Base-by-base conservation (phyloP, 139 green algal genomes). In the Edaphochlamys debaryana region DNA sequence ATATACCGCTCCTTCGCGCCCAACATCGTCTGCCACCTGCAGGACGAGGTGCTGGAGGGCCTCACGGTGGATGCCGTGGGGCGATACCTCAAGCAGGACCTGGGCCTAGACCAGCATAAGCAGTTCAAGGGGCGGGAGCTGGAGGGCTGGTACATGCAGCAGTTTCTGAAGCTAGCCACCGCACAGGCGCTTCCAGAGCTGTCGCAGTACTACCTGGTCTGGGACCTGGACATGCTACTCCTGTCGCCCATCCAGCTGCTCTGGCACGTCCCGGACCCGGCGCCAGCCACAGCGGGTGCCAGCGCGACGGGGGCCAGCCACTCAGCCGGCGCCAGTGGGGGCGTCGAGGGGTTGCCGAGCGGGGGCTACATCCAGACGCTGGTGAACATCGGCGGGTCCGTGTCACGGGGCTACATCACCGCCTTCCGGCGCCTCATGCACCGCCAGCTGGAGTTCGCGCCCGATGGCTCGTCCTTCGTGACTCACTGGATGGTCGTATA, bases 161-260 rank as follows among this genome's bases (percentile, higher is more conserved):
- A 92, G 78, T 89, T 93, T 54, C 11, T 93, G 4, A 93, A 93
- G 81, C 80, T 93, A 36, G 89, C 81, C 54, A 84, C 86, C 6
- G 83, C 56, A 1, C 25, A 67, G 7, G 82, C 81, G 25, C 74
- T 91, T 38, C 82, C 85, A 0, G 40, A 80, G 32, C 80, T 93
- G 9, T 81, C 68, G 1, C 73, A 90, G 1, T 67, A 90, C 64
- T 90, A 86, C 76, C 25, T 93, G 7, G 70, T 93, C 2, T 93
- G 89, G 89, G 89, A 93, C 85, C 66, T 91, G 74, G 89, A 93
- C 67, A 93, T 93, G 89, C 79, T 93, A 17, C 80, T 87, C 56
- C 74, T 90, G 1, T 73, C 54, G 38, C 80, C 50, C 23, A 66
- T 93, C 36, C 54, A 74, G 48, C 42, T 74, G 45, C 27, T 82